Conservation (phyloP, 768 basidiomycete genomes). For the Suillus ampliporus region DNA sequence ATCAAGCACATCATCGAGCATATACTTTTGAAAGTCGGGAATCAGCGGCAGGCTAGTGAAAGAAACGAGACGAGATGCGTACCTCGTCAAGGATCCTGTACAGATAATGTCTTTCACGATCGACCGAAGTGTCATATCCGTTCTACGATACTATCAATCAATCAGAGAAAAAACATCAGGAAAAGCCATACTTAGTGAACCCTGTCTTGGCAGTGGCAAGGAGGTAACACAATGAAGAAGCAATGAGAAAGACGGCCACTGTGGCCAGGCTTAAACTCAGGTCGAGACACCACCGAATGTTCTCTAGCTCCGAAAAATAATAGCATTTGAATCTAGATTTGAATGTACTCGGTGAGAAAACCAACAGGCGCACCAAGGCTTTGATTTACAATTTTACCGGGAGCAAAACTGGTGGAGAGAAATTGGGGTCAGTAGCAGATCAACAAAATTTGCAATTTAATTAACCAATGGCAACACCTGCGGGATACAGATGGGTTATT, state of each 20-base stretch:
- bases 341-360: neutral
- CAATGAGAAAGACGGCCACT: constrained; percentile 28
- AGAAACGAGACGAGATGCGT: neutral
- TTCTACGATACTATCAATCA: neutral
- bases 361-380: neutral
- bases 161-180: neutral
- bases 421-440: neutral
- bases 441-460: neutral
- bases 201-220: neutral
- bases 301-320: neutral
- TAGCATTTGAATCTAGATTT: neutral
- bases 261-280: constrained; percentile 40
- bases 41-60: neutral
- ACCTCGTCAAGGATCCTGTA: neutral
- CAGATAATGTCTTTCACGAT: neutral
- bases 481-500: neutral
- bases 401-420: neutral
- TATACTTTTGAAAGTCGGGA: neutral
- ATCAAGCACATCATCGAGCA: neutral
- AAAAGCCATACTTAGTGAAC: neutral
- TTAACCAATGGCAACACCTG: neutral
- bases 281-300: neutral
- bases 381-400: neutral
- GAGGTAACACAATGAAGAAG: constrained; percentile 4
- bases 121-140: neutral